These are phyloP conservation scores for Aspergillus indologenus DNA, from an alignment of 495 filamentous ascomycete genomes.

Conservation along the genomic window DNA sequence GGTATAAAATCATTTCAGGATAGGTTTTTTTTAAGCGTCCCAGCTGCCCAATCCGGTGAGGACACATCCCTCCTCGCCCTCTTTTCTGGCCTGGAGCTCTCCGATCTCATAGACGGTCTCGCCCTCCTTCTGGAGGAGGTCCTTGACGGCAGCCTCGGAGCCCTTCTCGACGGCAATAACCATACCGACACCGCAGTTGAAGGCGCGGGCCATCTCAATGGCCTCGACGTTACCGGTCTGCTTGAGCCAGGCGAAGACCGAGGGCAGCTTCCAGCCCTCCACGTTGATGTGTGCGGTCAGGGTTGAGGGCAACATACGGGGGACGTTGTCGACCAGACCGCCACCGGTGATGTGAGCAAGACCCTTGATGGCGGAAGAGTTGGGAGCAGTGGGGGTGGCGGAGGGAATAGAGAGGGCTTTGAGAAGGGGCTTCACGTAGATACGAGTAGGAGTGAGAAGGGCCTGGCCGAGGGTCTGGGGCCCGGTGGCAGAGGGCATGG, in stretches of 20 bases:
- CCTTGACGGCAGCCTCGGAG: constrained; percentile 49
- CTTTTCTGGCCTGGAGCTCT: constrained; percentile 50
- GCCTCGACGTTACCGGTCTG: constrained; percentile 67
- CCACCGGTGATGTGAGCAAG: constrained; percentile 96
- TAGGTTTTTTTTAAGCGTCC: constrained; percentile 45
- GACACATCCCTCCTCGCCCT: constrained; percentile 61
- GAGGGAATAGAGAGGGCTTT: constrained; percentile 46
- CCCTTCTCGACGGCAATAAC: constrained; percentile 69
- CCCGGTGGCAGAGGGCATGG: constrained; percentile 43
- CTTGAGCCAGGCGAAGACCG: constrained; percentile 83
- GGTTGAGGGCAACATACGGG: constrained; percentile 77
- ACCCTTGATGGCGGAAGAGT: constrained; percentile 77
- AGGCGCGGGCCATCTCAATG: constrained; percentile 81
- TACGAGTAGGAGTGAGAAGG: constrained; percentile 74
- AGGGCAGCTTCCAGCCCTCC: constrained; percentile 63
- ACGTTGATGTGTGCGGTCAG: constrained; percentile 78
- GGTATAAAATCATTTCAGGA: constrained; percentile 1
- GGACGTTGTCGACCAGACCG: constrained; percentile 87
- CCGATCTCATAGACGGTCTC: constrained; percentile 81
- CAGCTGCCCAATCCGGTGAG: constrained; percentile 70
- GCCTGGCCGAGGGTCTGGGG: constrained; percentile 60
- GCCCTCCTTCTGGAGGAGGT: constrained; percentile 56
- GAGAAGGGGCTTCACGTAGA: constrained; percentile 75
- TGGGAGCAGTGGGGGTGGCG: constrained; percentile 42
- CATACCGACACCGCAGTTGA: constrained; percentile 94